A percentile compares a stretch with the other conserved stretches of the same genome.
Conservation (phyloP, 129 eudicot species). For the Deinandra increscens region DNA sequence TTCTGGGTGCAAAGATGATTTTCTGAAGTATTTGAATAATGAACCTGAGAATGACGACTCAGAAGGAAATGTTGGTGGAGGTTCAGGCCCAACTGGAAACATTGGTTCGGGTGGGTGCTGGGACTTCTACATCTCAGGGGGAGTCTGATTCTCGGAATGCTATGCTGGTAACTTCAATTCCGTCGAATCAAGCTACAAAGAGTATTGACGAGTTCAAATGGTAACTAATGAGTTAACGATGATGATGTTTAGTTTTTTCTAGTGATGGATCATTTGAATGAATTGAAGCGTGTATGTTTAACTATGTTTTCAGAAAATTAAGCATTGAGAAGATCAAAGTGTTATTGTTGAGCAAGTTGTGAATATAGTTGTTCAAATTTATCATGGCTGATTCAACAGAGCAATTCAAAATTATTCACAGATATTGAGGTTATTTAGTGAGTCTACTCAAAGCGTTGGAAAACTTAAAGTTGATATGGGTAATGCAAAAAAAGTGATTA, state of each 20-base stretch:
- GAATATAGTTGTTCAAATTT: slow-evolving; percentile 96
- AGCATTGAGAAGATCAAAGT: slow-evolving; percentile 81
- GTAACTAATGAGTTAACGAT: too few relatives aligned
- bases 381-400: slow-evolving; percentile 94
- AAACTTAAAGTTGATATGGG: slow-evolving; percentile 78
- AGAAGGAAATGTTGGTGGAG: too few relatives aligned
- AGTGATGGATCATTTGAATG: neutral
- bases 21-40: too few relatives aligned
- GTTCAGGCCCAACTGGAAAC: too few relatives aligned
- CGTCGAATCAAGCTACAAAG: too few relatives aligned
- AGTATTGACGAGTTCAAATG: too few relatives aligned
- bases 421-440: slow-evolving; percentile 93
- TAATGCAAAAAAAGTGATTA: slow-evolving; percentile 76
- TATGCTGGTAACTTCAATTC: too few relatives aligned
- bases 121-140: too few relatives aligned
- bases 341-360: slow-evolving; percentile 92
- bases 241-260: neutral
- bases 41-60: too few relatives aligned
- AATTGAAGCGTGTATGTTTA: neutral
- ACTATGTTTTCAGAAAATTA: slow-evolving; percentile 37
- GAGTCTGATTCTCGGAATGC: too few relatives aligned
- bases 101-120: too few relatives aligned
- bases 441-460: slow-evolving; percentile 77
- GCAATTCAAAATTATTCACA: slow-evolving; percentile 98
- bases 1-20: too few relatives aligned